Base-by-base conservation (phyloP, 768 basidiomycete species). In the Suillus decipiens region DNA sequence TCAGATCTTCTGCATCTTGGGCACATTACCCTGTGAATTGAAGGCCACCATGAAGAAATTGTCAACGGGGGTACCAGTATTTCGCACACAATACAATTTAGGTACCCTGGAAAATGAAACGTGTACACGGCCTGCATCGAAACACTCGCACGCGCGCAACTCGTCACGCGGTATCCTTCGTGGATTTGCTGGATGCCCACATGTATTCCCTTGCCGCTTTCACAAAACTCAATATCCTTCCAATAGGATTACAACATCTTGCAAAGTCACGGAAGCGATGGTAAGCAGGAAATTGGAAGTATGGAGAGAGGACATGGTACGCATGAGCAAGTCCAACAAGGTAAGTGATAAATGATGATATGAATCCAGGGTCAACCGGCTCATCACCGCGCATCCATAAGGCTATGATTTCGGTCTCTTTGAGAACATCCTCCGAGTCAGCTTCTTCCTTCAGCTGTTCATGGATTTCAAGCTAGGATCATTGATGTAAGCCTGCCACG, bases 161-260 rank as follows among this genome's bases (percentile, higher is more conserved):
- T 71, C 70, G 36, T 71, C 70, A 45, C n/a, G n/a, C n/a, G n/a
- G n/a, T n/a, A n/a, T 71, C 70, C 43, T 65, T 36, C 14, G 70
- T 61, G 47, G 61, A 67, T 31, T 47, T 48, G 28, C 33, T 41
- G 7, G 68, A 68, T 3, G 70, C 65, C 1, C 61, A 41, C 5
- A 56, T n/a, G 34, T 71, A 69, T 11, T 43, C 54, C 14, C 43
- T 39, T 12, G 63, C 61, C 1, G 63, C 64, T 31, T 59, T 45
- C 36, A 42, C 17, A 31, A 10, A 43, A 48, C 48, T 42, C 0
- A 39, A 24, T 11, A 51, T 17, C 2, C 5, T 14, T 34, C 41
- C 58, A 3, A 36, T 0, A 14, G 31, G 50, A n/a, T n/a, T n/a
- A n/a, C n/a, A n/a, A n/a, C n/a, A n/a, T n/a, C n/a, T n/a, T n/a